These are phyloP conservation scores for Myrica gale DNA, from an alignment of 306 rosid genomes.

Conservation along the genomic window DNA sequence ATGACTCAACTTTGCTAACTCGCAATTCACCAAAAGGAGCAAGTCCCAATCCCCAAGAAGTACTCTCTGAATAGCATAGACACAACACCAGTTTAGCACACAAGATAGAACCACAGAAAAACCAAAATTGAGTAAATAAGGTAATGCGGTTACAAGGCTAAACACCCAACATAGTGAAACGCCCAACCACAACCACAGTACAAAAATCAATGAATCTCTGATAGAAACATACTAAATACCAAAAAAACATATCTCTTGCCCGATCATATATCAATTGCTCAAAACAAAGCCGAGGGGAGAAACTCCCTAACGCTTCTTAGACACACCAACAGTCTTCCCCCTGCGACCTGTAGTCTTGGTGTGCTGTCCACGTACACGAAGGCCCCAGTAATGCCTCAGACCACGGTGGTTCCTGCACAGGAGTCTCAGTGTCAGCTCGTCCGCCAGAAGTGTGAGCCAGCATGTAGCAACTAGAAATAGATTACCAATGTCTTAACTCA, in stretches of 20 bases:
- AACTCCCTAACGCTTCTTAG: conserved; percentile 82
- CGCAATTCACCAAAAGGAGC: too few relatives aligned
- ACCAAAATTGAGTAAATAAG: not conserved
- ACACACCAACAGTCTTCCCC: conserved; percentile 90
- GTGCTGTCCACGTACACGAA: conserved; percentile 90
- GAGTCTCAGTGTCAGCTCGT: not conserved
- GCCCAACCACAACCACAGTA: not conserved
- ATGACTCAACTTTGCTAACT: too few relatives aligned
- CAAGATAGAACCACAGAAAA: not conserved
- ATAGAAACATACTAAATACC: conserved; percentile 17
- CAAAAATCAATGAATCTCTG: not conserved
- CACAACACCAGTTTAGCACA: too few relatives aligned
- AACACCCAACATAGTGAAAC: not conserved
- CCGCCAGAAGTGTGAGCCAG: not conserved
- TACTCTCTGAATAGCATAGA: too few relatives aligned
- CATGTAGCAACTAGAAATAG: not conserved
- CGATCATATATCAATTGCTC: conserved; percentile 14
- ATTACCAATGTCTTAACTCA: not conserved
- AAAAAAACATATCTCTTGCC: conserved; percentile 3
- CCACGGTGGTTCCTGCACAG: conserved; percentile 33
- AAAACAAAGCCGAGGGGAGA: conserved; percentile 32
- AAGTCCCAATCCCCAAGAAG: too few relatives aligned
- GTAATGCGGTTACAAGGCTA: not conserved
- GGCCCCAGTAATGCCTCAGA: conserved; percentile 53
- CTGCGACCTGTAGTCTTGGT: conserved; percentile 84